A percentile compares a stretch with the other conserved stretches of the same genome.
phyloP scores from a whole-genome alignment of 345 rosid species.

The Dipteronia sinensis region DNA sequence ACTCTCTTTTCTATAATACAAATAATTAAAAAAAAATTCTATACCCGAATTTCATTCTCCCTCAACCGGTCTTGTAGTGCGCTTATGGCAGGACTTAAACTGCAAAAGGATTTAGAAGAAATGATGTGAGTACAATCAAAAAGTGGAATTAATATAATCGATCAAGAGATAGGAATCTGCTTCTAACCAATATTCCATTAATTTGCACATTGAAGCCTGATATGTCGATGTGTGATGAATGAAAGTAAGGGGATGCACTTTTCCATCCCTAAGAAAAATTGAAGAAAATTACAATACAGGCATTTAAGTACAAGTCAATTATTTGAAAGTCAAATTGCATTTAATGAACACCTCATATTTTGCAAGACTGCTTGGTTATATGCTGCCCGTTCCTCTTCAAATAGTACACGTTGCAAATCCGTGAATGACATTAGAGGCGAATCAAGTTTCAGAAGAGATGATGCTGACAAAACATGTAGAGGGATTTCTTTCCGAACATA shows the following conservation, averaged over 20 bases:
- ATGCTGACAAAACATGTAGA: conserved; percentile 71
- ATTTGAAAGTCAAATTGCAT: conserved; percentile 3
- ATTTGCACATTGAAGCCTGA: conserved; percentile 95
- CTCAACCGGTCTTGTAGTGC: conserved; percentile 83
- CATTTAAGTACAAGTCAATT: conserved; percentile 4
- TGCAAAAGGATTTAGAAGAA: conserved; percentile 32
- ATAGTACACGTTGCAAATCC: conserved; percentile 86
- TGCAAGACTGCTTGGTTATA: conserved; percentile 78
- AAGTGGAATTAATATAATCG: conserved; percentile 8
- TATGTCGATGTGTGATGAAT: conserved; percentile 94
- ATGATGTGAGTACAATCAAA: conserved; percentile 19
- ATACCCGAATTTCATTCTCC: conserved; percentile 92
- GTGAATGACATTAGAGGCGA: conserved; percentile 76
- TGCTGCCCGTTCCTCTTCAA: conserved; percentile 85
- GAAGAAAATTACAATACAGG: conserved; percentile 11
- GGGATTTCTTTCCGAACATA: conserved; percentile 88
- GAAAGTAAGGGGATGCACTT: conserved; percentile 83
- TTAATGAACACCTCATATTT: conserved; percentile 56
- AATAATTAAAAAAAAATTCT: background rate
- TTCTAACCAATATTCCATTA: conserved; percentile 92
- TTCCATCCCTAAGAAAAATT: conserved; percentile 59
- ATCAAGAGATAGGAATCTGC: conserved; percentile 13
- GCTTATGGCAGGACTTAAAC: conserved; percentile 90
- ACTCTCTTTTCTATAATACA: background rate
- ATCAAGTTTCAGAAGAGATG: conserved; percentile 70